Conservation (phyloP, 305 asterid genomes). For the Ruellia speciosa region DNA sequence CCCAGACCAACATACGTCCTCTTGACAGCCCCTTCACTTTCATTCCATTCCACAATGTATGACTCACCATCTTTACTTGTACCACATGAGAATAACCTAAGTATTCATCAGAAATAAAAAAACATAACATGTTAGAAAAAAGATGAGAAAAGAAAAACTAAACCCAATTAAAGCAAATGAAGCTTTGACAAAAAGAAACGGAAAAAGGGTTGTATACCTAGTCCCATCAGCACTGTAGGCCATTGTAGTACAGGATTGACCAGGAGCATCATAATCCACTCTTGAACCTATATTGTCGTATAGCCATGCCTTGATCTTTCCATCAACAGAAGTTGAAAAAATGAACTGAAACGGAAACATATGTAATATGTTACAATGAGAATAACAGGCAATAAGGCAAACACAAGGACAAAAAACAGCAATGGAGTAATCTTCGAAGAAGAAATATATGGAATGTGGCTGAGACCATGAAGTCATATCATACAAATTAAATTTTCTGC, state of each 20-base stretch:
- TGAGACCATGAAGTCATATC: not conserved
- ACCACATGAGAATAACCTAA: slow-evolving; percentile 68
- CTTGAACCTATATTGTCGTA: slow-evolving; percentile 37
- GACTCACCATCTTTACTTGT: slow-evolving; percentile 68
- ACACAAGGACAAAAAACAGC: not conserved
- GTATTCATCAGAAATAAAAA: slow-evolving; percentile 10
- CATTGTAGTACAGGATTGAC: slow-evolving; percentile 38
- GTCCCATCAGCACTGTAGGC: slow-evolving; percentile 46
- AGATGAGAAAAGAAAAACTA: not conserved
- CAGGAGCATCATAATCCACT: slow-evolving; percentile 39
- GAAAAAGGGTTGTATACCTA: slow-evolving; percentile 24
- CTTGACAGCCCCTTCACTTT: slow-evolving; percentile 55
- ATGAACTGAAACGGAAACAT: slow-evolving; percentile 29
- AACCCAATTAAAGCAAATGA: slow-evolving; percentile 5
- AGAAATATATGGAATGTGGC: not conserved
- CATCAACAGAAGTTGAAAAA: slow-evolving; percentile 39
- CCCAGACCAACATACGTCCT: slow-evolving; percentile 57
- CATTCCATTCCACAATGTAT: slow-evolving; percentile 65
- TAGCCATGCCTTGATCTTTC: slow-evolving; percentile 46
- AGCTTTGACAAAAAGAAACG: slow-evolving; percentile 6
- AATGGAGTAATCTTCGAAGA: not conserved
- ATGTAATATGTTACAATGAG: not conserved
- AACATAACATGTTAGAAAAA: not conserved
- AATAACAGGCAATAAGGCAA: slow-evolving; percentile 5
- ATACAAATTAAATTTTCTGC: too few species aligned